A percentile compares a stretch with the other conserved stretches of the same genome.
phyloP scores from a whole-genome alignment of 331 rosid genomes.

The Rosa hybrid region DNA sequence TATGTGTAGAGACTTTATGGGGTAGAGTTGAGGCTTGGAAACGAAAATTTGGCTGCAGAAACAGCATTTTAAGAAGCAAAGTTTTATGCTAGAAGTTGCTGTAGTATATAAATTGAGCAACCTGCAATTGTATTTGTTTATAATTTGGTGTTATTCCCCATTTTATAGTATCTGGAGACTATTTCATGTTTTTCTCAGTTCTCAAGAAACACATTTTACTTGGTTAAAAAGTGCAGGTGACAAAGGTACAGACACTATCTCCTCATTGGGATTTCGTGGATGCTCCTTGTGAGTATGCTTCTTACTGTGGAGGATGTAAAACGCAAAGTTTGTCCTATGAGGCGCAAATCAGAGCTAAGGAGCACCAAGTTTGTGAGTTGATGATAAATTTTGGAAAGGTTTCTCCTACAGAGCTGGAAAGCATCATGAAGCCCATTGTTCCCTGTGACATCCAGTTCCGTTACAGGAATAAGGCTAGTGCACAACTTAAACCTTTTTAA shows the following conservation, averaged over 20 bases:
- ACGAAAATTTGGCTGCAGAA: background rate
- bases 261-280: conserved; percentile 79
- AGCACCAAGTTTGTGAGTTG: conserved; percentile 76
- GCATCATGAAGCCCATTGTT: conserved; percentile 69
- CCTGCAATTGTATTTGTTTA: background rate
- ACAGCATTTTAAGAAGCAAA: background rate
- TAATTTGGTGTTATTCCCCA: background rate
- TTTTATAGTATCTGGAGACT: background rate
- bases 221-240: conserved; percentile 50
- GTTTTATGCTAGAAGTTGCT: background rate
- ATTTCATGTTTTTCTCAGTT: background rate
- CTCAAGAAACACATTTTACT: background rate
- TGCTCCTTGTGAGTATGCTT: conserved; percentile 88
- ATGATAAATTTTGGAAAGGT: conserved; percentile 71
- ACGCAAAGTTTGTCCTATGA: conserved; percentile 74
- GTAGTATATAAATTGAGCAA: background rate
- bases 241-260: conserved; percentile 73
- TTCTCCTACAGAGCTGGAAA: conserved; percentile 51
- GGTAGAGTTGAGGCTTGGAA: background rate
- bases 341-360: conserved; percentile 85
- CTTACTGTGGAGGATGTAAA: conserved; percentile 92
- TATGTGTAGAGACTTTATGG: too few relatives aligned
- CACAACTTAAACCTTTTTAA: background rate
- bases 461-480: conserved; percentile 86
- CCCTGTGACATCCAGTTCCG: conserved; percentile 87